Conservation (phyloP, 805 yeast species). For the Sugiyamaella marilandica region DNA sequence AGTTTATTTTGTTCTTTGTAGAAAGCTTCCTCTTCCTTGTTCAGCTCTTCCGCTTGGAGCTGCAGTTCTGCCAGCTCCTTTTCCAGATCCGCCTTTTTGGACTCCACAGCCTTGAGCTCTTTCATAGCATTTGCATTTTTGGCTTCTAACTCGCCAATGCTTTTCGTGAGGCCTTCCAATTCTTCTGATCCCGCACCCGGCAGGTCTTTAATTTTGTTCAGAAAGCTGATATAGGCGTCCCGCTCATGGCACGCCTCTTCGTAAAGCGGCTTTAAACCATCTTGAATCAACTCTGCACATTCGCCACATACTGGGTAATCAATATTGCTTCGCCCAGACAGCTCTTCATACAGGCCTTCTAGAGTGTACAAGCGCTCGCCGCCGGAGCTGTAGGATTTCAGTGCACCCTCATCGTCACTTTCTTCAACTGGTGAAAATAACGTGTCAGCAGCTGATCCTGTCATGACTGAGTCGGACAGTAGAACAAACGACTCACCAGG, state of each 20-base stretch:
- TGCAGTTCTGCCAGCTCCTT: conserved; percentile 45
- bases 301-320: conserved; percentile 87
- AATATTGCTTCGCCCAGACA: conserved; percentile 68
- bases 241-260: conserved; percentile 72
- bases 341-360: conserved; percentile 61
- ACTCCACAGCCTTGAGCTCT: conserved; percentile 36
- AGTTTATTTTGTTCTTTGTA: conserved; percentile 49
- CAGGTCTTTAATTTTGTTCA: conserved; percentile 61
- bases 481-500: conserved; percentile 21
- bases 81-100: conserved; percentile 37
- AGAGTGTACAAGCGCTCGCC: conserved; percentile 38
- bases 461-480: conserved; percentile 26
- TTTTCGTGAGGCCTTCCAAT: conserved; percentile 42
- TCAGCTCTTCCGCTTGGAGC: conserved; percentile 28
- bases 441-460: conserved; percentile 26
- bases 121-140: conserved; percentile 32
- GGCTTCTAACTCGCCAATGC: conserved; percentile 42
- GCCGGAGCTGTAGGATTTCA: neutral
- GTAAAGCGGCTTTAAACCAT: conserved; percentile 61
- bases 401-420: neutral
- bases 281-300: conserved; percentile 65
- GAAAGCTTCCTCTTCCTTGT: conserved; percentile 43
- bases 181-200: conserved; percentile 43
- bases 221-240: conserved; percentile 68
- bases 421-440: neutral